Base-by-base conservation (phyloP, 106 monocot species). In the Alisma plantagoaquatica region DNA sequence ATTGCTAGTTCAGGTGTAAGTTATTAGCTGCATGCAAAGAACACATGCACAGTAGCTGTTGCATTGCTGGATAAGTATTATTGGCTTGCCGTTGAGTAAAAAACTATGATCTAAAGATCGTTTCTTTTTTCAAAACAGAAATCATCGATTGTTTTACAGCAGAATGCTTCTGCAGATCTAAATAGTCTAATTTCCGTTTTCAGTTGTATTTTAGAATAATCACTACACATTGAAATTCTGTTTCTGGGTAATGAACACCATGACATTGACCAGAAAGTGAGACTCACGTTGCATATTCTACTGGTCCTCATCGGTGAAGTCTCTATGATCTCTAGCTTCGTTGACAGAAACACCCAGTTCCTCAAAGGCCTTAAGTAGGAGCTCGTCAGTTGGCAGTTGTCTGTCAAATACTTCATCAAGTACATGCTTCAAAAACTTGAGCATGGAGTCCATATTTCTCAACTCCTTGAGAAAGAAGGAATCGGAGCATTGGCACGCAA, bases 361-460 rank as follows among this genome's bases (percentile, higher is more conserved):
- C 62, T 75, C 82, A 35, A 62, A 57, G 31, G 53, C 53, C 46
- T 51, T 69, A 33, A 60, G 33, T 22, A 87, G 69, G 42, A 61
- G 47, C 30, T 60, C 61, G 44, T 75, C 60, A n/a, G 54, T 62
- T 33, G 51, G 38, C 12, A 81, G 53, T 25, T 66, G 53, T 42
- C 59, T 63, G 43, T 68, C 69, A 43, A 72, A 43, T 8, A 57
- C 49, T 53, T 82, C 81, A 43, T 87, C 81, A 12, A 87, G 72
- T 23, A 82, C 50, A 29, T 77, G 73, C 49, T 70, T 81, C 59
- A 87, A 66, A n/a, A 75, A 69, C 69, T 78, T 87, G 52, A 78
- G 46, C 47, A 68, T 63, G 18, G 29, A 53, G 54, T 70, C 66
- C 32, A 78, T 55, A 56, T 66, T 78, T 55, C 56, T 62, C 35